Base-by-base conservation (phyloP, 164 flowering plant species). In the Vitis cinerea region DNA sequence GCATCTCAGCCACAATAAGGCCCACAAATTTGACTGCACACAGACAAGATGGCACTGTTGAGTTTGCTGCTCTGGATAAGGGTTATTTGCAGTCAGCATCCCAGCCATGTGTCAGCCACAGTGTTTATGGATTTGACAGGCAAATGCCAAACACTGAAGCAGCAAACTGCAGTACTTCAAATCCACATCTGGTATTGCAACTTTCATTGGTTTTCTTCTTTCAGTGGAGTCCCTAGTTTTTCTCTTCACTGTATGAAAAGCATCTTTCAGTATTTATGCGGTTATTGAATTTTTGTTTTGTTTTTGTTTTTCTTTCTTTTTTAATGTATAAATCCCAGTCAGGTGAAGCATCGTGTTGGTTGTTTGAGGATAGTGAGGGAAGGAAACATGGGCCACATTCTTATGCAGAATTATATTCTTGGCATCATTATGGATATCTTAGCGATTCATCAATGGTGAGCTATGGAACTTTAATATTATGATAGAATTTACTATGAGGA, bases 321-420 rank as follows among this genome's bases (percentile, higher is more conserved):
- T 50, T 57, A 27, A 4, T 63, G 15, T 66, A 37, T 29, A 27
- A 44, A 2, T 63, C 50, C 55, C 80, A 91, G 87, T 77, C 87
- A 27, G 74, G 71, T 72, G 93, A 93, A 60, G 92, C 86, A 61
- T 71, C 77, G 1, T 87, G 92, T 80, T 96, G 97, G 99, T 63
- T 86, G 30, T 85, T 82, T 70, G 83, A 78, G 68, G 99, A 91
- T 77, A 80, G 71, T 23, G 77, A 83, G 44, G 95, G 97, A 31
- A 82, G 65, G 68, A 85, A 74, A 69, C 86, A 77, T 63, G 98
- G 98, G n/a, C 99, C 98, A 16, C 86, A 91, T 82, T 88, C 97
- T 58, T 84, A 91, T 68, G 37, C 64, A n/a, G 87, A 93, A 61
- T 82, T 96, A 51, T 75, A 83, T 78, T 82, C 84, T 60, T 96